A percentile compares a stretch with the other conserved stretches of the same genome.
phyloP scores from a whole-genome alignment of 805 yeast genomes.

The Lipomyces yamadae region DNA sequence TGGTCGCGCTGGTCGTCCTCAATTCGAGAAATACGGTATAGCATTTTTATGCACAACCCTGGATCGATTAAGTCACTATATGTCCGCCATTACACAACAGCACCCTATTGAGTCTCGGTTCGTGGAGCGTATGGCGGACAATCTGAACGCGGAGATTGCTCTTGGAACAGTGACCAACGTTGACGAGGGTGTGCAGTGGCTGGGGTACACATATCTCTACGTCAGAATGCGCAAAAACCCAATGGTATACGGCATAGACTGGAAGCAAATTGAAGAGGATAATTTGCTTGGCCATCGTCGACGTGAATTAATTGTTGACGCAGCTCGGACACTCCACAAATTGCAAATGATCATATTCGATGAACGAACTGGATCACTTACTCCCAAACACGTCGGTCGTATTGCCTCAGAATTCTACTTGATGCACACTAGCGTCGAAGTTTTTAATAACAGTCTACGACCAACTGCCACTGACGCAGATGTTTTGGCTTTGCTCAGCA shows the following conservation, averaged over 20 bases:
- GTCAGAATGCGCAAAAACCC: slow-evolving; percentile 96
- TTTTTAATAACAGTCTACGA: slow-evolving; percentile 81
- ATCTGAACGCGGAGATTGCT: slow-evolving; percentile 94
- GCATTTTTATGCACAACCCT: slow-evolving; percentile 86
- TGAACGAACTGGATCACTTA: slow-evolving; percentile 76
- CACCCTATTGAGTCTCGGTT: slow-evolving; percentile 93
- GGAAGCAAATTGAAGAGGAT: slow-evolving; percentile 83
- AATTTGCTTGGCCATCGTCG: slow-evolving; percentile 76
- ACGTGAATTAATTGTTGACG: slow-evolving; percentile 72
- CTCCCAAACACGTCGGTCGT: slow-evolving; percentile 88
- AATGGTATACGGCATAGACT: slow-evolving; percentile 84
- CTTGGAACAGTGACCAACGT: slow-evolving; percentile 93
- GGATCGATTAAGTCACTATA: slow-evolving; percentile 83
- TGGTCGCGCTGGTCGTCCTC: slow-evolving; percentile 99
- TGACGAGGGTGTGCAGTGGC: slow-evolving; percentile 94
- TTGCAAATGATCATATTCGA: slow-evolving; percentile 94
- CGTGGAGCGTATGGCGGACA: slow-evolving; percentile 79
- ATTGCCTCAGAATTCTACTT: slow-evolving; percentile 93
- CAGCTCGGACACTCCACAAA: slow-evolving; percentile 82
- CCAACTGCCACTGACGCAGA: slow-evolving; percentile 93
- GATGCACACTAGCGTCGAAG: slow-evolving; percentile 81
- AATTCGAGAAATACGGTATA: slow-evolving; percentile 87
- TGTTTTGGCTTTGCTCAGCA: slow-evolving; percentile 81
- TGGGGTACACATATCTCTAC: slow-evolving; percentile 94
- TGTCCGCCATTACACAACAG: slow-evolving; percentile 88